These are phyloP conservation scores for Crithidia brevicula DNA, from an alignment of 208 protist species.

Conservation along the genomic window DNA sequence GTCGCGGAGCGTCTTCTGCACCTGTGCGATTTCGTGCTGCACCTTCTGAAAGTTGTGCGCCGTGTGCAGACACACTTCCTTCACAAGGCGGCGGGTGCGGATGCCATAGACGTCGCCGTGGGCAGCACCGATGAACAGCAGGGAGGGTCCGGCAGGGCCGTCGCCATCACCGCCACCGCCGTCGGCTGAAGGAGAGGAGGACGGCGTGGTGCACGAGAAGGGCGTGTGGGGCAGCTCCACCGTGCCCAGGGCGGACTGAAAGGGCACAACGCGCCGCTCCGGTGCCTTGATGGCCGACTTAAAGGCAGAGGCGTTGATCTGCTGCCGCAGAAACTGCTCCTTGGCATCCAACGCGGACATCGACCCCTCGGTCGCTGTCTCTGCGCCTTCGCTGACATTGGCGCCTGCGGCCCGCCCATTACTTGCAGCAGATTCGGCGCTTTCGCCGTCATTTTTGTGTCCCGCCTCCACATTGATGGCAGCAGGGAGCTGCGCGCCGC, in stretches of 20 bases:
- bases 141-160: slow-evolving; percentile 22
- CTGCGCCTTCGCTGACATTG: neutral
- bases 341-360: slow-evolving; percentile 10
- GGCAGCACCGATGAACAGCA: slow-evolving; percentile 59
- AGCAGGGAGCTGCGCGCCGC: no score
- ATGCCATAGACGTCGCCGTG: slow-evolving; percentile 73
- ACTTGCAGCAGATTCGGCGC: neutral
- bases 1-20: slow-evolving; percentile 48
- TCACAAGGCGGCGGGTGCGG: slow-evolving; percentile 45
- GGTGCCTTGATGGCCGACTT: slow-evolving; percentile 71
- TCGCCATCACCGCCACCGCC: slow-evolving; percentile 27
- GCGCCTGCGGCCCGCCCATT: no score
- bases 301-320: slow-evolving; percentile 10
- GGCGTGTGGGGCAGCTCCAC: slow-evolving; percentile 67
- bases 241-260: slow-evolving; percentile 48
- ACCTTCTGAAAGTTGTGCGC: slow-evolving; percentile 49
- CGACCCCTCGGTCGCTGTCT: neutral
- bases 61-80: slow-evolving; percentile 54
- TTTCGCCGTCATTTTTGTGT: neutral
- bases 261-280: slow-evolving; percentile 44
- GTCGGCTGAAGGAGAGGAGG: slow-evolving; percentile 8
- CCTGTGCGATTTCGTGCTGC: slow-evolving; percentile 39
- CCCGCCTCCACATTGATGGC: no score
- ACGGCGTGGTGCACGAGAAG: slow-evolving; percentile 30
- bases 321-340: slow-evolving; percentile 30